Evolutionary conservation across 768 basidiomycete genomes (phyloP), one percentile per base, ranked within the genome.

Genomic region (Phanerodontia chrysosporium): DNA sequence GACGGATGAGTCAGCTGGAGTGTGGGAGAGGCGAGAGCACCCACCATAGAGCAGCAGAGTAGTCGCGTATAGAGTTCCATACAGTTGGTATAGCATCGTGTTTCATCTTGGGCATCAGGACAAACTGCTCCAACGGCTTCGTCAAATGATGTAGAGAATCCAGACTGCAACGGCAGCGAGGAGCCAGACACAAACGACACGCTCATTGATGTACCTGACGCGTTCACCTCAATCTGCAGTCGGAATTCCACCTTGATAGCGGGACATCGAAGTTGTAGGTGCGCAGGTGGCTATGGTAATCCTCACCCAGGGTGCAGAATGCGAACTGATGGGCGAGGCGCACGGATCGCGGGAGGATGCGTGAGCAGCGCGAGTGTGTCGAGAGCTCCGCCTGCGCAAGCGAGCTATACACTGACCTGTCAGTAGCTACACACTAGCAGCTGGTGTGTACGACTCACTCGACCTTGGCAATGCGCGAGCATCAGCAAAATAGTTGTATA

Each of bases 271-370:
- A 77, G 55, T 83, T 81, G 61, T 82, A 83, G 3, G 80, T 78
- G 32, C 84, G 83, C 36, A 87, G 81, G n/a, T 89, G 81, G 0
- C 90, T 86, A 57, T 92, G 86, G 67, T 92, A 91, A 64, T 93
- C 86, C 62, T 87, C 84, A 12, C 84, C 83, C 0, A 93, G 79
- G 1, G 84, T 80, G 64, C 83, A 80, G 76, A 96, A 96, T 12
- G 85, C 78, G 69, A 96, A 92, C 60, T 95, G 92, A 63, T 92
- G 90, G 0, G 86, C 83, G n/a, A 92, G 84, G 71, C 96, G 95
- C 29, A 97, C 79, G 0, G 90, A 79, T 0, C 85, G 80, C 2
- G 92, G 89, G 0, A 90, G 78, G 35, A 91, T 75, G 1, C 72
- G 75, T 0, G 79, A 74, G 1, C 85, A 83, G 3, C 73, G 76